These are phyloP conservation scores for Rhizophora mangle DNA, from an alignment of 345 rosid genomes.

Conservation along the genomic window DNA sequence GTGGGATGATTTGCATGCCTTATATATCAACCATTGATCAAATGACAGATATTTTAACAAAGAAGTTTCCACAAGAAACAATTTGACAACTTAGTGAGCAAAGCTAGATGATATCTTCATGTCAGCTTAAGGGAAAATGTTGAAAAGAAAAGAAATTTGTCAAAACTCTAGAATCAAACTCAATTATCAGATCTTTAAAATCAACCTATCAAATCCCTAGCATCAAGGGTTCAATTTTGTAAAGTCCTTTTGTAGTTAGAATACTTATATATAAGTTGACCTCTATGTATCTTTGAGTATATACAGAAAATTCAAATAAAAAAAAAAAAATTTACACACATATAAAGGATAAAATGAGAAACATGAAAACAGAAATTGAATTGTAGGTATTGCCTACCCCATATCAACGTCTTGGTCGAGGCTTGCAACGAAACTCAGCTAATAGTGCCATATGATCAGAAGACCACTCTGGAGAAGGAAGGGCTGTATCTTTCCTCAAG, in stretches of 20 bases:
- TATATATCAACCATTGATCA: not conserved
- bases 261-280: too few species aligned
- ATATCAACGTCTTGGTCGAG: slow-evolving; percentile 81
- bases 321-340: too few species aligned
- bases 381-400: slow-evolving; percentile 22
- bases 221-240: too few species aligned
- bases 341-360: not conserved
- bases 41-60: not conserved
- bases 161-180: too few species aligned
- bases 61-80: not conserved
- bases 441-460: slow-evolving; percentile 95
- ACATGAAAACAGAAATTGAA: not conserved
- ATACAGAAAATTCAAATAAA: too few species aligned
- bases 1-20: not conserved
- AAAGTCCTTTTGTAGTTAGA: too few species aligned
- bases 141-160: too few species aligned
- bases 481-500: slow-evolving; percentile 98
- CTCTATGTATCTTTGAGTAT: too few species aligned
- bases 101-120: not conserved
- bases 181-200: too few species aligned
- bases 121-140: not conserved
- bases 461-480: slow-evolving; percentile 99
- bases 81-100: not conserved
- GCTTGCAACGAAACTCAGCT: slow-evolving; percentile 93
- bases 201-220: too few species aligned